A percentile compares a stretch with the other conserved stretches of the same genome.
These are phyloP conservation scores for Tothia fuscella DNA, from an alignment of 2,329 filamentous ascomycete genomes.

Conservation along the genomic window DNA sequence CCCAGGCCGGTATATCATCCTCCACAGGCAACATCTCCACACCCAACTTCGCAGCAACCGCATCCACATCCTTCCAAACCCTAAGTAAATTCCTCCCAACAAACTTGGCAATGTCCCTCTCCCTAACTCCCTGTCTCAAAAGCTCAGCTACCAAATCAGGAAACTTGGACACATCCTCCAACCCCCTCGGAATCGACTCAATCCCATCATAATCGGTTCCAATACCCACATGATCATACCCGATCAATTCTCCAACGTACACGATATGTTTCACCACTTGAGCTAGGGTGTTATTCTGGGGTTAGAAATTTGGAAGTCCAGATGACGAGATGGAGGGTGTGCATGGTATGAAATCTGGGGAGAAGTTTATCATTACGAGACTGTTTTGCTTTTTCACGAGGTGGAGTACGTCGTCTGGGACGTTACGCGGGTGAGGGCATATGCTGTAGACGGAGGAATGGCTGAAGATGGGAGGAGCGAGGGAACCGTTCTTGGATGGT, in stretches of 20 bases:
- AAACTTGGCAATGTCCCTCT: conserved; percentile 61
- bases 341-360: conserved; percentile 73
- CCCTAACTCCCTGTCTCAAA: conserved; percentile 59
- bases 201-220: conserved; percentile 88
- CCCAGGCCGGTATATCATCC: conserved; percentile 25
- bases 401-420: conserved; percentile 69
- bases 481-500: conserved; percentile 46
- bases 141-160: conserved; percentile 68
- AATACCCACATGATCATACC: conserved; percentile 77
- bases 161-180: conserved; percentile 79
- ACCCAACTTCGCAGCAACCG: conserved; percentile 56
- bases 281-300: conserved; percentile 57
- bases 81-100: conserved; percentile 71
- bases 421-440: conserved; percentile 83
- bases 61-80: conserved; percentile 72
- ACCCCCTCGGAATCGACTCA: conserved; percentile 49
- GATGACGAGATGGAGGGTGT: conserved; percentile 43
- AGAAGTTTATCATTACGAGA: conserved; percentile 86
- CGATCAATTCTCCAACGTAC: conserved; percentile 71
- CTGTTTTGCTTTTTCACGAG: conserved; percentile 62
- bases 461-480: conserved; percentile 76
- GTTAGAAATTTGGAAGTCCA: conserved; percentile 56
- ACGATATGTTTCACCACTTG: conserved; percentile 72
- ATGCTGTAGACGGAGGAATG: conserved; percentile 73
- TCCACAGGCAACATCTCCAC: conserved; percentile 31